Conservation (phyloP, 2,329 filamentous ascomycete genomes). For the Parastagonospora nodorum region DNA sequence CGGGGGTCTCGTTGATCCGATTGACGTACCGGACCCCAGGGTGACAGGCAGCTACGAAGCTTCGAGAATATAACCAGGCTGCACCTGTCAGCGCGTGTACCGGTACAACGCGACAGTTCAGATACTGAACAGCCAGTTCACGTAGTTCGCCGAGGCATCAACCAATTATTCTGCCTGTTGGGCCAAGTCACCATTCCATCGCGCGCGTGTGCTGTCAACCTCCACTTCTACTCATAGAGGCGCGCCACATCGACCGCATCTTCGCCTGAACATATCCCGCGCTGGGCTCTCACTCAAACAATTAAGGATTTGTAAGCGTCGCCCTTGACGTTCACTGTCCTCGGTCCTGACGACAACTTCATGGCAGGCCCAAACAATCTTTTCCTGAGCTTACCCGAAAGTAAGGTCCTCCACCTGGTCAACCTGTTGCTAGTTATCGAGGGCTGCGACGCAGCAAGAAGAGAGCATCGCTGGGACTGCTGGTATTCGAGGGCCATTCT, state of each 20-base stretch:
- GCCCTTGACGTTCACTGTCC: slow-evolving; percentile 16
- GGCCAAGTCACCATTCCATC: no score
- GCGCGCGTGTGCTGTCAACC: neutral
- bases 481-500: slow-evolving; percentile 34
- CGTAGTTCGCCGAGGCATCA: no score
- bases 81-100: no score
- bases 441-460: slow-evolving; percentile 31
- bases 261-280: neutral
- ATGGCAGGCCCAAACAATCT: slow-evolving; percentile 42
- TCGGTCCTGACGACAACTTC: slow-evolving; percentile 21
- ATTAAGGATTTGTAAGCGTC: slow-evolving; percentile 20
- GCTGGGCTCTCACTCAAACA: neutral
- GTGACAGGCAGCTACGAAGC: slow-evolving; percentile 13
- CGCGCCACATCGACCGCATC: neutral
- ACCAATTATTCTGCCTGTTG: no score
- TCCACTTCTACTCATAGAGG: neutral
- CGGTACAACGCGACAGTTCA: no score
- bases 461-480: slow-evolving; percentile 30
- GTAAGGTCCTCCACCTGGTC: slow-evolving; percentile 38
- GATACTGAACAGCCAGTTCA: no score
- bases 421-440: slow-evolving; percentile 36
- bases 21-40: neutral
- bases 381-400: slow-evolving; percentile 38
- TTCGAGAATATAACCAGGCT: no score
- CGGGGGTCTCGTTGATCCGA: slow-evolving; percentile 25